Percentiles rank a stretch among this genome's conserved stretches.
Conservation (phyloP, 2,329 filamentous ascomycete species). For the Arthrobotrys megalospora region DNA sequence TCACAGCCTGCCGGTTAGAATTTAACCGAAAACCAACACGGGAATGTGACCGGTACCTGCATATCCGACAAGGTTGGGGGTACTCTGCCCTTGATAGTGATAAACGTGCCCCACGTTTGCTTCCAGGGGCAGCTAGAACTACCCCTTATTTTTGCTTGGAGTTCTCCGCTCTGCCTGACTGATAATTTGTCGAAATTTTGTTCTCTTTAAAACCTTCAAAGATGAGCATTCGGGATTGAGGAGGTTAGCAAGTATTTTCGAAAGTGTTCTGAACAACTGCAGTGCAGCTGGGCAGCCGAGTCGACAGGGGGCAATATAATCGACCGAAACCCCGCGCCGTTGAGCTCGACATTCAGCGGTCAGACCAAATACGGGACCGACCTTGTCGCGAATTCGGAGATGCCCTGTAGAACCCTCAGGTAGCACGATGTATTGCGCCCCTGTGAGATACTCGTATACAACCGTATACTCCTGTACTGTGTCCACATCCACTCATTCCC, state of each 20-base stretch:
- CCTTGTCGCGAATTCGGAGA: slow-evolving; percentile 28
- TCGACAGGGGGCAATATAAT: background rate
- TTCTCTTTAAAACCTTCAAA: background rate
- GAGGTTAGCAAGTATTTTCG: background rate
- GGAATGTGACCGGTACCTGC: slow-evolving; percentile 58
- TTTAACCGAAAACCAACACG: slow-evolving; percentile 60
- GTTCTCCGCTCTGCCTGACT: background rate
- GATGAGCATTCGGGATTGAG: background rate
- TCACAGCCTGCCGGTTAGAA: slow-evolving; percentile 34
- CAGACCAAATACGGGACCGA: background rate
- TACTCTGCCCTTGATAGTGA: slow-evolving; percentile 49
- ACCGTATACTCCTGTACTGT: slow-evolving; percentile 5
- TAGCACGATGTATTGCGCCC: slow-evolving; percentile 7
- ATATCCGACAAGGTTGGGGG: slow-evolving; percentile 59
- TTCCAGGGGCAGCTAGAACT: slow-evolving; percentile 5
- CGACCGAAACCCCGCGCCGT: slow-evolving; percentile 11
- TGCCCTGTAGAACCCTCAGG: slow-evolving; percentile 3
- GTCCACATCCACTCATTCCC: background rate
- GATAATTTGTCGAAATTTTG: background rate
- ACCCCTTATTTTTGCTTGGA: slow-evolving; percentile 38
- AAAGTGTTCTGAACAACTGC: background rate
- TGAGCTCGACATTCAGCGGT: slow-evolving; percentile 2
- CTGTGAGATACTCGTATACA: slow-evolving; percentile 4
- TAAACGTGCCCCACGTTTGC: slow-evolving; percentile 55
- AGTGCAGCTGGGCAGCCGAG: background rate